Evolutionary conservation across 495 filamentous ascomycete genomes (phyloP).

Genomic region (Parmelia sp.): DNA sequence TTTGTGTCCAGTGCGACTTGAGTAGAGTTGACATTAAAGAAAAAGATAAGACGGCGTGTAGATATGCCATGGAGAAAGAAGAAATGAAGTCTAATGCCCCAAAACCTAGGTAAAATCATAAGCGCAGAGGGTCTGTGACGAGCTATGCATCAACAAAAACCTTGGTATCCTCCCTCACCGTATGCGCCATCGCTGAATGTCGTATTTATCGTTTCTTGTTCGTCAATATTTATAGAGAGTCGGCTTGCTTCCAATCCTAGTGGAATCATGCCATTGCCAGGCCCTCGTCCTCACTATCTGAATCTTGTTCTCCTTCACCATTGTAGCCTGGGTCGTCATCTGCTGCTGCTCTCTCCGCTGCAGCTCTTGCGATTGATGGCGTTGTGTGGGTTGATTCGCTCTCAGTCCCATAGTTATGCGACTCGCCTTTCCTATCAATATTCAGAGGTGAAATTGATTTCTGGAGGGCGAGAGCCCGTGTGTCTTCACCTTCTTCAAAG

Average conservation of each 20-base stretch:
- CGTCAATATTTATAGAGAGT: constrained; percentile 9
- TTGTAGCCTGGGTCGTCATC: constrained; percentile 51
- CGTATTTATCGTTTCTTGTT: constrained; percentile 9
- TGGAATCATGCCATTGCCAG: constrained; percentile 37
- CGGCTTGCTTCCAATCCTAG: neutral
- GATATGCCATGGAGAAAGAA: neutral
- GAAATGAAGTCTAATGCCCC: constrained; percentile 23
- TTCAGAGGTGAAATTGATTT: constrained; percentile 40
- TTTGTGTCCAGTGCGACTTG: constrained; percentile 8
- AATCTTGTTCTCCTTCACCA: constrained; percentile 42
- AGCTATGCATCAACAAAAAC: constrained; percentile 4
- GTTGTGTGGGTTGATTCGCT: constrained; percentile 25
- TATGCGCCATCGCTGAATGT: constrained; percentile 19
- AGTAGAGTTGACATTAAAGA: neutral
- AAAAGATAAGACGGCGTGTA: neutral
- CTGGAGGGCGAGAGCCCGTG: constrained; percentile 34
- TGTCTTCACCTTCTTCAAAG: constrained; percentile 40
- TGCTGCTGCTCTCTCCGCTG: constrained; percentile 14
- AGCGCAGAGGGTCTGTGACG: neutral
- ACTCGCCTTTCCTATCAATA: constrained; percentile 30
- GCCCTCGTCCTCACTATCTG: constrained; percentile 50
- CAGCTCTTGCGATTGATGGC: constrained; percentile 25
- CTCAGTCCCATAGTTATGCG: constrained; percentile 26
- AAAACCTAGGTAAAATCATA: constrained; percentile 3
- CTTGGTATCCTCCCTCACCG: constrained; percentile 7